These are phyloP conservation scores for Beta lomatogona DNA, from an alignment of 179 eudicot species.

Conservation along the genomic window DNA sequence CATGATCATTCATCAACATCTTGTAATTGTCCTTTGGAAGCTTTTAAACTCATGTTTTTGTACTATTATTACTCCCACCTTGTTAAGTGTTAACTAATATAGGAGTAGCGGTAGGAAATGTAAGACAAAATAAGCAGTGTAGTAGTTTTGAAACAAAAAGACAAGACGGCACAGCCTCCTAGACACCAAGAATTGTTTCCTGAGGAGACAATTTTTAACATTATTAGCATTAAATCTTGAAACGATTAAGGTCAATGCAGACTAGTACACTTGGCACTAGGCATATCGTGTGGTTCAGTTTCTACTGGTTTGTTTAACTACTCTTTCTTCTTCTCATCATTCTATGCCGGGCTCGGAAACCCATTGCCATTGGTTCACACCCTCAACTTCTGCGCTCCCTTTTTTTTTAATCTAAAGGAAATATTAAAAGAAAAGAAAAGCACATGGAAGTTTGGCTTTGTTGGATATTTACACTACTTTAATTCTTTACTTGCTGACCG, in stretches of 20 bases:
- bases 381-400: too few relatives aligned
- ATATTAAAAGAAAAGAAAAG: not conserved
- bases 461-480: not conserved
- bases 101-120: too few relatives aligned
- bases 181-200: not conserved
- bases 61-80: too few relatives aligned
- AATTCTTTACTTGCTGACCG: not conserved
- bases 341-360: not conserved
- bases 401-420: too few relatives aligned
- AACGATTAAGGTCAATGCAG: not conserved
- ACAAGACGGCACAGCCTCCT: not conserved
- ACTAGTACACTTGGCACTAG: not conserved
- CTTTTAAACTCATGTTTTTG: too few relatives aligned
- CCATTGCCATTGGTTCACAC: not conserved
- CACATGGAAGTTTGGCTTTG: not conserved
- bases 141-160: not conserved
- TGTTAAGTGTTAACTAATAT: too few relatives aligned
- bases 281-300: not conserved
- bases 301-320: not conserved
- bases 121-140: not conserved
- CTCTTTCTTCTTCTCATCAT: not conserved
- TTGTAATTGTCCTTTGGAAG: too few relatives aligned
- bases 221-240: too few relatives aligned
- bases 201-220: too few relatives aligned
- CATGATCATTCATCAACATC: too few relatives aligned